phyloP scores from a whole-genome alignment of 192 early-diverging fungal species.

The Linnemannia hyalina region DNA sequence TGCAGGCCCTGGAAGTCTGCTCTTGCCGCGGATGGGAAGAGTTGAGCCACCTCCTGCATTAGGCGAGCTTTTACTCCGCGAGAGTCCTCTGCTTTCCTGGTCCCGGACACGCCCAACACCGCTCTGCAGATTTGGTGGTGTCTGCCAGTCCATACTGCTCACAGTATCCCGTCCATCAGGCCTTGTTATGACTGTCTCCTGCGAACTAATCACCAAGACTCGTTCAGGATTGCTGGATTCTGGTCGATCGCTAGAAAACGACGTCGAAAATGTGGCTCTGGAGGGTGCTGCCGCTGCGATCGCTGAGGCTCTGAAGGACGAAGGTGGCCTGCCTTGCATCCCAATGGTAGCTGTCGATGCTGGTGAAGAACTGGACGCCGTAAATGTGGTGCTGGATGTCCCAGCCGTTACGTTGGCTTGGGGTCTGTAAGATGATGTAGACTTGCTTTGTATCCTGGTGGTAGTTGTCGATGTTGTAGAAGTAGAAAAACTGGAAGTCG shows the following conservation, averaged over 20 bases:
- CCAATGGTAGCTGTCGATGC: too few species aligned
- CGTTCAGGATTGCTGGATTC: background rate
- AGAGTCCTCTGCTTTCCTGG: slow-evolving; percentile 18
- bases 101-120: background rate
- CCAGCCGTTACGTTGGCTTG: background rate
- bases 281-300: too few species aligned
- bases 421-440: background rate
- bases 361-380: too few species aligned
- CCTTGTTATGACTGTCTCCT: slow-evolving; percentile 15
- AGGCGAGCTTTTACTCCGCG: slow-evolving; percentile 28
- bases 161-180: slow-evolving; percentile 21
- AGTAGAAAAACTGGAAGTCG: background rate
- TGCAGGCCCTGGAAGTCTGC: slow-evolving; percentile 40
- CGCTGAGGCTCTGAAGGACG: background rate
- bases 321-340: background rate
- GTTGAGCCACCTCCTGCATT: background rate
- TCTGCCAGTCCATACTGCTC: background rate
- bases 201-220: slow-evolving; percentile 2
- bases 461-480: background rate
- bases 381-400: background rate
- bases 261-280: background rate
- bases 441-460: background rate
- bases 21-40: background rate
- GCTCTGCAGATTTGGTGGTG: background rate
- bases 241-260: background rate